A percentile compares a stretch with the other conserved stretches of the same genome.
Conservation (phyloP, 306 rosid species). For the Cyamopsis tetragonoloba region DNA sequence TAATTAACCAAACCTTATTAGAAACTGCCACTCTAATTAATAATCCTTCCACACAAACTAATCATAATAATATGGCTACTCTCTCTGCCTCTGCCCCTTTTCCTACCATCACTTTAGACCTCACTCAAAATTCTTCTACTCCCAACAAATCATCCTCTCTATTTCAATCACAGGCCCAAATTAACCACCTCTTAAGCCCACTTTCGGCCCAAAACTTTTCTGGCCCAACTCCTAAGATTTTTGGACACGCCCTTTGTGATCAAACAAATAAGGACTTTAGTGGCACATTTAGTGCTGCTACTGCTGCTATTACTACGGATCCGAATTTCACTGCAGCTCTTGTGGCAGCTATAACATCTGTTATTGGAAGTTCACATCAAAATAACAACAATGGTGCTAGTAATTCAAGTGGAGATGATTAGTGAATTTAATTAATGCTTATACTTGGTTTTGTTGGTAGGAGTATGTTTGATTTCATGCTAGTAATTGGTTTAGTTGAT, state of each 20-base stretch:
- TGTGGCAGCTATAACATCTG: slow-evolving; percentile 53
- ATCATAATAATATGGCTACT: slow-evolving; percentile 54
- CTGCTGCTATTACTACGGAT: slow-evolving; percentile 56
- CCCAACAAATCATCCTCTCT: no score
- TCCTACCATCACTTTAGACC: slow-evolving; percentile 72
- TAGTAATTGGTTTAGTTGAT: neutral
- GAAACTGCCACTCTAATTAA: slow-evolving; percentile 35
- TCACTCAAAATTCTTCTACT: slow-evolving; percentile 31
- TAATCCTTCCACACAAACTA: slow-evolving; percentile 30
- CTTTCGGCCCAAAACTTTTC: slow-evolving; percentile 20
- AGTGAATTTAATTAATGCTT: slow-evolving; percentile 26
- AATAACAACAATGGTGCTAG: slow-evolving; percentile 15
- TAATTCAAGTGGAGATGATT: slow-evolving; percentile 10
- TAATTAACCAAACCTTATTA: slow-evolving; percentile 34
- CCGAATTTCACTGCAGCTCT: slow-evolving; percentile 62
- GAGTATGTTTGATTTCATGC: neutral
- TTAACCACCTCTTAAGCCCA: slow-evolving; percentile 3
- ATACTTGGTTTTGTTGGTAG: neutral
- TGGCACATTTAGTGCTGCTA: slow-evolving; percentile 42
- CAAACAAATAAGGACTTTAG: no score
- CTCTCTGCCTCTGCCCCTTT: slow-evolving; percentile 76
- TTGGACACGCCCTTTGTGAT: slow-evolving; percentile 25
- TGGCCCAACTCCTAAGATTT: neutral
- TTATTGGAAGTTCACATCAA: slow-evolving; percentile 40
- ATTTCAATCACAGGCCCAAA: neutral